These are phyloP conservation scores for Dunaliella sp. DNA, from an alignment of 139 green algal species.

Conservation along the genomic window DNA sequence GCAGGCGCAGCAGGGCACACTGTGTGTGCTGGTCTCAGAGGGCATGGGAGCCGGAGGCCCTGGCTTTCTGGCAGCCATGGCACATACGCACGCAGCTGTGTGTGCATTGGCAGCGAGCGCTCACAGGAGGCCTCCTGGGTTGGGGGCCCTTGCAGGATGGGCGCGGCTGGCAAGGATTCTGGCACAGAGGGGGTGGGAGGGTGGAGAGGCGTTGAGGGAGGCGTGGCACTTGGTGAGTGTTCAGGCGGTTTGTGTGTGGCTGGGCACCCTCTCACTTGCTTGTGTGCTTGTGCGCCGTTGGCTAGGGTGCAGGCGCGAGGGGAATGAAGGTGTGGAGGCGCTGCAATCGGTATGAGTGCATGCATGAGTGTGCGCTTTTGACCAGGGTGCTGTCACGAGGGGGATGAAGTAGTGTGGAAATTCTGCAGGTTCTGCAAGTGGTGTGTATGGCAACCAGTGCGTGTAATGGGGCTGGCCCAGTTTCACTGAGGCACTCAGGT, in stretches of 20 bases:
- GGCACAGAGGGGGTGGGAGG: constrained; percentile 50
- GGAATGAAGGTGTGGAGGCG: background rate
- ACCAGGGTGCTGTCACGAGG: too few relatives aligned
- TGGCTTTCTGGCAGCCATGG: constrained; percentile 45
- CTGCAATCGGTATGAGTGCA: too few relatives aligned
- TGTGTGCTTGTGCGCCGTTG: too few relatives aligned
- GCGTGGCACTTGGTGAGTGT: constrained; percentile 57
- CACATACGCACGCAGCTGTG: constrained; percentile 39
- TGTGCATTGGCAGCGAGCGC: constrained; percentile 7
- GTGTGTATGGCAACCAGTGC: too few relatives aligned
- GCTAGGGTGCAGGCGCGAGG: too few relatives aligned
- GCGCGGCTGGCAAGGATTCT: constrained; percentile 51
- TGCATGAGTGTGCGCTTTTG: too few relatives aligned
- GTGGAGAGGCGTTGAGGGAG: constrained; percentile 36
- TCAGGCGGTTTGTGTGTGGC: too few relatives aligned
- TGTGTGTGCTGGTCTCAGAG: background rate
- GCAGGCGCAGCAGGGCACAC: background rate
- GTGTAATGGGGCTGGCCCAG: too few relatives aligned
- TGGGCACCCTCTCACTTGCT: too few relatives aligned
- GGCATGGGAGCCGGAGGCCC: constrained; percentile 12
- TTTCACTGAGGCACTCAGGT: too few relatives aligned
- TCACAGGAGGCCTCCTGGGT: constrained; percentile 41
- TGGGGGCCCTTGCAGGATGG: constrained; percentile 59
- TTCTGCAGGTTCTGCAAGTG: too few relatives aligned
- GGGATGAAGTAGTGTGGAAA: too few relatives aligned